Percentiles rank a stretch among this genome's conserved stretches.
Evolutionary conservation across 2,329 filamentous ascomycete species (phyloP).

Genomic region (Microdochium paspali): DNA sequence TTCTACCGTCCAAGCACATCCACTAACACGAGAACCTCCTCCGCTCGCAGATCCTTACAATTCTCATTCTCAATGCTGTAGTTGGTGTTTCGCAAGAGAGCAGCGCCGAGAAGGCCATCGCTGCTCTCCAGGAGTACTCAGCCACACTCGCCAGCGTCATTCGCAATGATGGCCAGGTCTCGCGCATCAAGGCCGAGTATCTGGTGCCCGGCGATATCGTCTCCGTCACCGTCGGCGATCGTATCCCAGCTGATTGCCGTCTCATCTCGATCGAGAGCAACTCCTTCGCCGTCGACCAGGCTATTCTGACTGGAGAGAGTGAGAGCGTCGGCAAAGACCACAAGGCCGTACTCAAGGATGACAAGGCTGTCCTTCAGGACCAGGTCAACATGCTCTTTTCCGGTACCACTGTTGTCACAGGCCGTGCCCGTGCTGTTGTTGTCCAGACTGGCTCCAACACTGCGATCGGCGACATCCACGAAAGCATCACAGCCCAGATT

Average conservation of each 20-base stretch:
- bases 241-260: conserved; percentile 91
- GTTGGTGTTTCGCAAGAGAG: conserved; percentile 98
- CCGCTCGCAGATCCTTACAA: conserved; percentile 74
- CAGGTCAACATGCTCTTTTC: conserved; percentile 98
- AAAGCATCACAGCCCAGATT: conserved; percentile 96
- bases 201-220: conserved; percentile 92
- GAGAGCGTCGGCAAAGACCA: conserved; percentile 90
- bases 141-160: conserved; percentile 95
- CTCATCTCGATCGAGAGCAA: conserved; percentile 89
- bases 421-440: conserved; percentile 84
- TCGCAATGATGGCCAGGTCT: conserved; percentile 67
- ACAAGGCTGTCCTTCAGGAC: conserved; percentile 89
- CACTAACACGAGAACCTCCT: conserved; percentile 8
- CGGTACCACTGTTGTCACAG: conserved; percentile 92
- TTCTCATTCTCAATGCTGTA: conserved; percentile 90
- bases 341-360: conserved; percentile 56
- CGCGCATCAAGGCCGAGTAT: conserved; percentile 89
- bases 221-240: conserved; percentile 79
- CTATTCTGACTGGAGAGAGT: conserved; percentile 93
- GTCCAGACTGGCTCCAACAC: conserved; percentile 83
- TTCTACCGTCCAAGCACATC: conserved; percentile 2
- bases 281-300: conserved; percentile 93
- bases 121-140: conserved; percentile 96
- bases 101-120: conserved; percentile 96
- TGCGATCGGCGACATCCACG: conserved; percentile 96